phyloP scores from a whole-genome alignment of 495 filamentous ascomycete genomes.

The Podospora pseudocomata region DNA sequence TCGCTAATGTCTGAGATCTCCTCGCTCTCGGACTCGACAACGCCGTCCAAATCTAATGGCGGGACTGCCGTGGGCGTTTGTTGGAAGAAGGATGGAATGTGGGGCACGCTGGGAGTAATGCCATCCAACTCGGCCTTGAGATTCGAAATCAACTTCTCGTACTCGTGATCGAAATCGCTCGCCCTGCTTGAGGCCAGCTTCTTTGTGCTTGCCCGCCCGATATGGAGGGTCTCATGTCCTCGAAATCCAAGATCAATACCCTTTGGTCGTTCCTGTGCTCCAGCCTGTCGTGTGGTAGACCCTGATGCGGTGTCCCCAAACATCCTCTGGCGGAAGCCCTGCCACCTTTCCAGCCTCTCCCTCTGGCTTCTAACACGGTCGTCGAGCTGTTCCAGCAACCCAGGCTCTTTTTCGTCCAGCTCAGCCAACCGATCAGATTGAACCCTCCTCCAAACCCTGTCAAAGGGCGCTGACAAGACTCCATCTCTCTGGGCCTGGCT shows the following conservation, averaged over 20 bases:
- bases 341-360: conserved; percentile 65
- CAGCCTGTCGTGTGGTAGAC: conserved; percentile 7
- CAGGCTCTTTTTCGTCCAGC: conserved; percentile 42
- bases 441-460: conserved; percentile 62
- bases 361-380: conserved; percentile 57
- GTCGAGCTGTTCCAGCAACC: conserved; percentile 61
- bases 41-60: conserved; percentile 4
- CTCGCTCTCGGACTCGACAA: conserved; percentile 24
- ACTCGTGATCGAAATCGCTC: conserved; percentile 34
- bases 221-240: conserved; percentile 40
- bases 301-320: conserved; percentile 35
- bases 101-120: conserved; percentile 18
- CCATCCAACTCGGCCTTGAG: conserved; percentile 41
- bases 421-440: conserved; percentile 51
- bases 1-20: conserved; percentile 47
- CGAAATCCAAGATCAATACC: conserved; percentile 49
- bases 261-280: conserved; percentile 30
- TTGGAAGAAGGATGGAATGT: conserved; percentile 27
- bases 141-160: conserved; percentile 39
- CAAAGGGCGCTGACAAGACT: conserved; percentile 61
- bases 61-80: conserved; percentile 15
- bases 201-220: conserved; percentile 28
- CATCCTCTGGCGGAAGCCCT: conserved; percentile 57
- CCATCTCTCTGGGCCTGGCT: conserved; percentile 54
- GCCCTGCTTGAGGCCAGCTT: conserved; percentile 25